Evolutionary conservation across 2,329 filamentous ascomycete species (phyloP).

Genomic region (Alternaria panax): DNA sequence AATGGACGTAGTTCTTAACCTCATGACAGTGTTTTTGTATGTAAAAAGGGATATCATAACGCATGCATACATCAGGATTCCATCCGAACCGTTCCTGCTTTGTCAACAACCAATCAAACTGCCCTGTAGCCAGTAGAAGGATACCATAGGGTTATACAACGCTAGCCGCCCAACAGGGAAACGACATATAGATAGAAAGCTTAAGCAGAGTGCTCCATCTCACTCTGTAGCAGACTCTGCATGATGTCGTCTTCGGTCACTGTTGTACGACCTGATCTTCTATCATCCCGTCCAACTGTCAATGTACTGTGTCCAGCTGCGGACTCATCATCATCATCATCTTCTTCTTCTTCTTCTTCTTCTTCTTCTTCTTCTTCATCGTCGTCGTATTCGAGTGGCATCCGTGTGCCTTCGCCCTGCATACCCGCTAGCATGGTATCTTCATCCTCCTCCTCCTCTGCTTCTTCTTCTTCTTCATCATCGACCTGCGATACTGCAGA

Average conservation of each 20-base stretch:
- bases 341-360: slow-evolving; percentile 34
- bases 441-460: slow-evolving; percentile 41
- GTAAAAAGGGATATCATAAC: not conserved
- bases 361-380: slow-evolving; percentile 32
- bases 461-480: slow-evolving; percentile 24
- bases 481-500: slow-evolving; percentile 5
- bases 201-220: slow-evolving; percentile 15
- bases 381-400: slow-evolving; percentile 42
- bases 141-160: not conserved
- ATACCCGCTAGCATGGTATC: slow-evolving; percentile 45
- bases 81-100: not conserved
- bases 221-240: slow-evolving; percentile 38
- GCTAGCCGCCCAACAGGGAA: not conserved
- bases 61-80: not conserved
- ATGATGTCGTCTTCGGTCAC: slow-evolving; percentile 48
- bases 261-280: slow-evolving; percentile 5
- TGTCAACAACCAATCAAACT: not conserved
- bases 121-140: not conserved
- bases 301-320: slow-evolving; percentile 12
- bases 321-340: slow-evolving; percentile 20
- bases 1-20: not conserved
- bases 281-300: slow-evolving; percentile 12
- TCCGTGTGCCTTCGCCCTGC: slow-evolving; percentile 46
- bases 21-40: not conserved
- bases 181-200: not conserved